Conservation (phyloP, 805 yeast species). For the Zygoascus flipseniorum region DNA sequence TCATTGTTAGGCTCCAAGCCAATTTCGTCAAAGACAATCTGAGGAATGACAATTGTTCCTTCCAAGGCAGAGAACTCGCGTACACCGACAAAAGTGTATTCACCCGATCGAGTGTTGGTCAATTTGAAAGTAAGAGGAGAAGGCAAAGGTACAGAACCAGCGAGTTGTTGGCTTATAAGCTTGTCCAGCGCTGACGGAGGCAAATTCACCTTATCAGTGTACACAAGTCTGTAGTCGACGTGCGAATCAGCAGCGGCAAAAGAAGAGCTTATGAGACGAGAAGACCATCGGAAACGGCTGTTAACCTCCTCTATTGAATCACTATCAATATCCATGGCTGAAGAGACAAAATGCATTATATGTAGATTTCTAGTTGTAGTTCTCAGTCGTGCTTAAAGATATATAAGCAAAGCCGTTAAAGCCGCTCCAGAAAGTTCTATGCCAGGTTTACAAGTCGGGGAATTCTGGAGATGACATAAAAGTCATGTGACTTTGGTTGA, state of each 20-base stretch:
- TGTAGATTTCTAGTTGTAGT: not conserved
- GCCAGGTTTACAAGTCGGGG: not conserved
- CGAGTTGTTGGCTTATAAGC: constrained; percentile 20
- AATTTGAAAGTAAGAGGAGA: constrained; percentile 34
- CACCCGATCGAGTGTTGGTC: constrained; percentile 18
- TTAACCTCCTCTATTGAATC: not conserved
- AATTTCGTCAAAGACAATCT: constrained; percentile 27
- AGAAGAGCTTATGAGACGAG: not conserved
- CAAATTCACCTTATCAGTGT: constrained; percentile 28
- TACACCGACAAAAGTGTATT: constrained; percentile 35
- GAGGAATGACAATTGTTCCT: constrained; percentile 32
- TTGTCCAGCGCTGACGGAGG: constrained; percentile 26
- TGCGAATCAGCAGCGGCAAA: not conserved
- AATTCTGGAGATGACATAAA: too few relatives aligned
- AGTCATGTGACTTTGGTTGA: too few relatives aligned
- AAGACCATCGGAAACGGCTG: not conserved
- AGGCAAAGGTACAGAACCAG: constrained; percentile 11
- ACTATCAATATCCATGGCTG: not conserved
- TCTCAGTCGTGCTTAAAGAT: not conserved
- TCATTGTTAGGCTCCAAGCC: constrained; percentile 11
- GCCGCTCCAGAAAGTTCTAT: not conserved
- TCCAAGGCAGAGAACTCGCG: constrained; percentile 41
- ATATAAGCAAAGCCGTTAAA: not conserved
- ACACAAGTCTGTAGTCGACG: not conserved
- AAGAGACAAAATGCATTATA: not conserved